Evolutionary conservation across 108 stramenopile species (phyloP).

Genomic region (Cyclostephanos tholiformis): DNA sequence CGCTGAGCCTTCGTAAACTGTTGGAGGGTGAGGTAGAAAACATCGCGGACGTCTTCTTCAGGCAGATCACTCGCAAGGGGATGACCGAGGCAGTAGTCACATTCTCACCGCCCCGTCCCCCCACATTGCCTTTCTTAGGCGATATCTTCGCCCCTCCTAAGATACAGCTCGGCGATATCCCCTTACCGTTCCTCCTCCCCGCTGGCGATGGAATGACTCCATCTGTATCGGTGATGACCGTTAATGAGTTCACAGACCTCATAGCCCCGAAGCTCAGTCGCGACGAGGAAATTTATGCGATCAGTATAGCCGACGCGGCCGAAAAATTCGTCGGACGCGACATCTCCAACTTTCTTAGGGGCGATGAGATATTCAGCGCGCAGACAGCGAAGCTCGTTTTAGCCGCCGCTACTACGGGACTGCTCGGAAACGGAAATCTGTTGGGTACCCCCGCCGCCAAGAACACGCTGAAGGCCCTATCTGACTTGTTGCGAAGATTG

Average conservation of each 20-base stretch:
- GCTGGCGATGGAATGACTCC: constrained; percentile 19
- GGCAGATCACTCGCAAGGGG: constrained; percentile 77
- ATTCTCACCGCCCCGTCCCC: constrained; percentile 72
- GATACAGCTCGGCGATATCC: constrained; percentile 74
- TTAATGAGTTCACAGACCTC: constrained; percentile 70
- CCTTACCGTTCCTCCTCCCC: constrained; percentile 70
- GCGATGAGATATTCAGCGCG: constrained; percentile 66
- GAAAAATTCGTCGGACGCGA: constrained; percentile 69
- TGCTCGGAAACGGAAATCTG: constrained; percentile 36
- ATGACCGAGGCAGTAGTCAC: constrained; percentile 67
- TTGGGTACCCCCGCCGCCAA: constrained; percentile 33
- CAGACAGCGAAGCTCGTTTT: constrained; percentile 60
- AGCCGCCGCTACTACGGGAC: constrained; percentile 43
- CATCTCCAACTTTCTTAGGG: constrained; percentile 67
- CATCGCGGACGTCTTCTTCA: constrained; percentile 76
- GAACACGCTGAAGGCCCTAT: constrained; percentile 15
- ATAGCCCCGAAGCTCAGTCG: constrained; percentile 79
- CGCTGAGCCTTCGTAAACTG: constrained; percentile 71
- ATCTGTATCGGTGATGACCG: constrained; percentile 35
- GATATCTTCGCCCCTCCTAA: constrained; percentile 71
- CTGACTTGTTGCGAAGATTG: constrained; percentile 20
- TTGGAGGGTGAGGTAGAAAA: constrained; percentile 79
- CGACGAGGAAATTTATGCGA: constrained; percentile 87
- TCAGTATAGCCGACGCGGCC: constrained; percentile 76
- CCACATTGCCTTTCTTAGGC: constrained; percentile 69